Percentiles rank a stretch among this genome's conserved stretches.
Evolutionary conservation across 2,329 filamentous ascomycete genomes (phyloP).

Genomic region (Neocucurbitaria cava): DNA sequence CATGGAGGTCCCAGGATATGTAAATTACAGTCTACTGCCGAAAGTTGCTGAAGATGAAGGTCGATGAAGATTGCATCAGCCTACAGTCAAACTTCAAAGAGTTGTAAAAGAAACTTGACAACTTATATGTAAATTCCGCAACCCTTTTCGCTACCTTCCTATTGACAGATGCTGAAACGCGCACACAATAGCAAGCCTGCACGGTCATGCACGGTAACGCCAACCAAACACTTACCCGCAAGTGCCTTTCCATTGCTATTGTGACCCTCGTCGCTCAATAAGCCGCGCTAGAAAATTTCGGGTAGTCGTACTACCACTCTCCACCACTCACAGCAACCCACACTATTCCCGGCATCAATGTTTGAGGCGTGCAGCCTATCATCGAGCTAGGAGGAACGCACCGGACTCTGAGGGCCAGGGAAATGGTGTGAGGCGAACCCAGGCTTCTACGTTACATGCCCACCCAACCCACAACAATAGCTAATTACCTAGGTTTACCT

Average conservation of each 20-base stretch:
- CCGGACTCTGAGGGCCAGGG: neutral
- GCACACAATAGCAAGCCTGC: slow-evolving; percentile 34
- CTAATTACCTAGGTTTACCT: too few relatives aligned
- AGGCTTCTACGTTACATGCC: neutral
- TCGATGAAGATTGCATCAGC: neutral
- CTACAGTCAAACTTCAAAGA: neutral
- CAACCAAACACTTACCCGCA: neutral
- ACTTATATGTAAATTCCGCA: slow-evolving; percentile 13
- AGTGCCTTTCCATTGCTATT: slow-evolving; percentile 14
- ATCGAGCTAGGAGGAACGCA: neutral
- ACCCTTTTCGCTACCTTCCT: slow-evolving; percentile 6
- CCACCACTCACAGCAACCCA: neutral
- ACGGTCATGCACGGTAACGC: slow-evolving; percentile 6
- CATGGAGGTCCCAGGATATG: neutral
- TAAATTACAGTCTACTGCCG: neutral
- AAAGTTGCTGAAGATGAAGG: neutral
- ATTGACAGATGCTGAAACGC: slow-evolving; percentile 30
- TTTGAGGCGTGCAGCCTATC: neutral
- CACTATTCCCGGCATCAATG: neutral
- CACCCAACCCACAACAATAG: neutral
- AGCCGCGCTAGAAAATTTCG: slow-evolving; percentile 6
- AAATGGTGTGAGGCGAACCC: neutral
- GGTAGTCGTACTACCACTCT: neutral
- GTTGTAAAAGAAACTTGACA: neutral
- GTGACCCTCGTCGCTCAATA: slow-evolving; percentile 14